Evolutionary conservation across 1,284 basidiomycete genomes (phyloP).

Genomic region (Fomes fomentarius): DNA sequence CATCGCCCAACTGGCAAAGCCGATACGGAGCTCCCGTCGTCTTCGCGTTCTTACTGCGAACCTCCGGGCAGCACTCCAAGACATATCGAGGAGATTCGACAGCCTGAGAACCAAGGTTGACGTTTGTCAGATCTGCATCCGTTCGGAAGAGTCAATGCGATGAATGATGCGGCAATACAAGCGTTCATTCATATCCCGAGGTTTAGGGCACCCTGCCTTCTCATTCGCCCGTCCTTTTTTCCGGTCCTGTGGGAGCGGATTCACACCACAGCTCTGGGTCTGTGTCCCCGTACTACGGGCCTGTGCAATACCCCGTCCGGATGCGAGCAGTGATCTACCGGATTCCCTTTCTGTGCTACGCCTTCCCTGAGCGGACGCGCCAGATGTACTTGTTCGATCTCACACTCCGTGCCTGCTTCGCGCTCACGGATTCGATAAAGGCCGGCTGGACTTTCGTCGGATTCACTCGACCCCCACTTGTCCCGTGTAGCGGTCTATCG

Average conservation of each 20-base stretch:
- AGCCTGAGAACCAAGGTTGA: constrained; percentile 9
- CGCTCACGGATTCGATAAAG: constrained; percentile 24
- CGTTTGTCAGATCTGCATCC: constrained; percentile 13
- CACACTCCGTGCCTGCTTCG: constrained; percentile 26
- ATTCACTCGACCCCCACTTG: constrained; percentile 18
- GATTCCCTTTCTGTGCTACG: constrained; percentile 18
- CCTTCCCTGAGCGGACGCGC: constrained; percentile 17
- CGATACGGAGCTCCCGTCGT: background rate
- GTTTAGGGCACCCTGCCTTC: constrained; percentile 20
- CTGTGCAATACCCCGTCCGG: constrained; percentile 22
- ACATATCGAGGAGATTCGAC: background rate
- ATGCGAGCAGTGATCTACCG: constrained; percentile 22
- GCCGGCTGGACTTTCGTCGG: constrained; percentile 25
- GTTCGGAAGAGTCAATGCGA: no score
- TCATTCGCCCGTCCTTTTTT: constrained; percentile 21
- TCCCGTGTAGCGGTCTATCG: constrained; percentile 24
- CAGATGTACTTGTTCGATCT: constrained; percentile 19
- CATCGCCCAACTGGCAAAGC: background rate
- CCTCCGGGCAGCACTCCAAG: constrained; percentile 2
- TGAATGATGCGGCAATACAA: constrained; percentile 18
- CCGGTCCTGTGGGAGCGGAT: constrained; percentile 22
- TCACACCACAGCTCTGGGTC: constrained; percentile 21
- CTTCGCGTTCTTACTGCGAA: constrained; percentile 2
- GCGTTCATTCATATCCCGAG: constrained; percentile 13
- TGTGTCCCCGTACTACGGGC: constrained; percentile 12